These are phyloP conservation scores for Hericium erinaceus DNA, from an alignment of 768 basidiomycete species.

Conservation along the genomic window DNA sequence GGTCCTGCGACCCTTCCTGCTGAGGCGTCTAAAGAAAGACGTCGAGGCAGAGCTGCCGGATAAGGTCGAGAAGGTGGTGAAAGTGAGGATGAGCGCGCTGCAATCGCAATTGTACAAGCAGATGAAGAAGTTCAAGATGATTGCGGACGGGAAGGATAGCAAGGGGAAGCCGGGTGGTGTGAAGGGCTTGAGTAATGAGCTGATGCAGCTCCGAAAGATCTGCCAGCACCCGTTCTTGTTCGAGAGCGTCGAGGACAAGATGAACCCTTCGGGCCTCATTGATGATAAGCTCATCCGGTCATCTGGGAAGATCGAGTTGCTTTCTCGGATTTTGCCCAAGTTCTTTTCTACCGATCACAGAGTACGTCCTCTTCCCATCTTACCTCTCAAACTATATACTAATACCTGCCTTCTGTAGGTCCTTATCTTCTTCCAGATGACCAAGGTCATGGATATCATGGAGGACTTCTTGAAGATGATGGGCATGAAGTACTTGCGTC, in stretches of 20 bases:
- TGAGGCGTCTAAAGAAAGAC: conserved; percentile 90
- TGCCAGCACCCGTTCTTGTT: conserved; percentile 98
- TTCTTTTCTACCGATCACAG: conserved; percentile 89
- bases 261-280: conserved; percentile 73
- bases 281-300: conserved; percentile 81
- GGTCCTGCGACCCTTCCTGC: conserved; percentile 89
- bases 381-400: not conserved
- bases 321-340: conserved; percentile 88
- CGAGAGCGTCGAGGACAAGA: conserved; percentile 88
- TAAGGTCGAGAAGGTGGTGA: conserved; percentile 97
- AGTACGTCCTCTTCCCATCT: conserved; percentile 30
- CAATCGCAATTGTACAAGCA: conserved; percentile 92
- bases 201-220: conserved; percentile 97
- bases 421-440: conserved; percentile 99
- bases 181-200: conserved; percentile 86
- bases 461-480: conserved; percentile 88
- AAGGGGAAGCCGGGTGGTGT: conserved; percentile 75
- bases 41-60: conserved; percentile 94
- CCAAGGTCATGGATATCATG: conserved; percentile 98
- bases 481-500: conserved; percentile 78
- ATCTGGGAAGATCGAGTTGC: conserved; percentile 89
- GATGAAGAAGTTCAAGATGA: conserved; percentile 98
- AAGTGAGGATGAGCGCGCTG: conserved; percentile 87
- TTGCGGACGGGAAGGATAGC: conserved; percentile 67
- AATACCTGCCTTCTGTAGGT: conserved; percentile 38